These are phyloP conservation scores for Solanum corneliomulleri DNA, from an alignment of 257 asterid genomes.

Conservation along the genomic window DNA sequence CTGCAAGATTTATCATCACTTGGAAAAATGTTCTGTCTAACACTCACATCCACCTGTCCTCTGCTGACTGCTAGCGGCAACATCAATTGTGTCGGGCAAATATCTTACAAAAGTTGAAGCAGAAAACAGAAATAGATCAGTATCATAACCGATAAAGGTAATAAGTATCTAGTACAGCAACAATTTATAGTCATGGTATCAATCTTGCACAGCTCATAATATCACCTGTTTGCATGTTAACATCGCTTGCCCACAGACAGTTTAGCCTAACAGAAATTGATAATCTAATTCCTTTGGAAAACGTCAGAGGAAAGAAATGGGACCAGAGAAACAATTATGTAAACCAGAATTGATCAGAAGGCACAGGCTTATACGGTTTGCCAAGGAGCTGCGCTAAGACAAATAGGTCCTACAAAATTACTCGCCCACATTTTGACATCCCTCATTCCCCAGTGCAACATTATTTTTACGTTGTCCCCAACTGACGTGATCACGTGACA, in stretches of 20 bases:
- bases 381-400: neutral
- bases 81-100: conserved; percentile 91
- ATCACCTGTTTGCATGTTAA: neutral
- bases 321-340: neutral
- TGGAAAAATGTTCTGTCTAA: conserved; percentile 6
- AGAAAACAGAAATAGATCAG: neutral
- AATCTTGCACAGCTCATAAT: neutral
- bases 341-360: neutral
- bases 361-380: neutral
- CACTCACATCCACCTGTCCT: conserved; percentile 80
- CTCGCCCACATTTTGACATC: neutral
- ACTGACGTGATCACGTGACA: neutral
- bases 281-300: neutral
- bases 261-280: neutral
- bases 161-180: neutral
- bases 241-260: neutral
- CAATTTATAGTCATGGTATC: neutral
- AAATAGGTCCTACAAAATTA: neutral
- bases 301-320: neutral
- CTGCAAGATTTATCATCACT: neutral
- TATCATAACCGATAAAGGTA: neutral
- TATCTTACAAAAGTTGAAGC: conserved; percentile 29
- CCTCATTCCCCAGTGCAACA: neutral
- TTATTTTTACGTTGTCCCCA: neutral
- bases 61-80: conserved; percentile 57